Evolutionary conservation across 2,329 filamentous ascomycete genomes (phyloP).

Genomic region (Rhinocladiella similis): DNA sequence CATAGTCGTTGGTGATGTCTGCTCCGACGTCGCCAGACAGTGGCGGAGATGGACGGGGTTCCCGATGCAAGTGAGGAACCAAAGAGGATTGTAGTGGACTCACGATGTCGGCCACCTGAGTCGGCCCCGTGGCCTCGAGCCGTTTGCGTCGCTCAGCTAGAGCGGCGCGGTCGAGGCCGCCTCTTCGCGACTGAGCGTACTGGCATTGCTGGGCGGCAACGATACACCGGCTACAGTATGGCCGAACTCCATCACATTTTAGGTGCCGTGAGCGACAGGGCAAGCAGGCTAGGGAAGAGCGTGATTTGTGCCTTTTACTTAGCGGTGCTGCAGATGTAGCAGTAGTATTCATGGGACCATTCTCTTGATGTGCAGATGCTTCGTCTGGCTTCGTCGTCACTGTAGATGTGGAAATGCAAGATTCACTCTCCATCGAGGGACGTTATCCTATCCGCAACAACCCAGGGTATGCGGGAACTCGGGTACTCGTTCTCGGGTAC

Average conservation of each 20-base stretch:
- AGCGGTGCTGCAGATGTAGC: not conserved
- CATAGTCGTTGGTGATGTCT: not conserved
- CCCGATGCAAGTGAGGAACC: not conserved
- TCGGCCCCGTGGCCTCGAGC: constrained; percentile 23
- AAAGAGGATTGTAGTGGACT: not conserved
- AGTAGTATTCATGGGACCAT: not conserved
- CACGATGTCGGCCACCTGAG: not conserved
- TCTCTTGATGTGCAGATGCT: not conserved
- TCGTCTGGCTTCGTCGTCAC: not conserved
- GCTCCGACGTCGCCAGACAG: not conserved
- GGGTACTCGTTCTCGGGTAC: constrained; percentile 2
- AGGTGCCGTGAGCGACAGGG: constrained; percentile 43
- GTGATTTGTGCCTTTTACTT: not conserved
- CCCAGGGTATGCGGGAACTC: not conserved
- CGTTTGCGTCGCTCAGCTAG: constrained; percentile 26
- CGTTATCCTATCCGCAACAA: not conserved
- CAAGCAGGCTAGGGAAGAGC: constrained; percentile 28
- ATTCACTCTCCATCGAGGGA: not conserved
- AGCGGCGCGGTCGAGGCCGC: constrained; percentile 29
- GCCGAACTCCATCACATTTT: constrained; percentile 49
- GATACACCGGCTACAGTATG: constrained; percentile 45
- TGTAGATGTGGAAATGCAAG: not conserved
- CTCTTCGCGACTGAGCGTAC: constrained; percentile 51
- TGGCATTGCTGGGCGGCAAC: constrained; percentile 46
- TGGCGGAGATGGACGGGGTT: not conserved